Evolutionary conservation across 2,329 filamentous ascomycete species (phyloP).

Genomic region (Apiospora rasikravindrae): DNA sequence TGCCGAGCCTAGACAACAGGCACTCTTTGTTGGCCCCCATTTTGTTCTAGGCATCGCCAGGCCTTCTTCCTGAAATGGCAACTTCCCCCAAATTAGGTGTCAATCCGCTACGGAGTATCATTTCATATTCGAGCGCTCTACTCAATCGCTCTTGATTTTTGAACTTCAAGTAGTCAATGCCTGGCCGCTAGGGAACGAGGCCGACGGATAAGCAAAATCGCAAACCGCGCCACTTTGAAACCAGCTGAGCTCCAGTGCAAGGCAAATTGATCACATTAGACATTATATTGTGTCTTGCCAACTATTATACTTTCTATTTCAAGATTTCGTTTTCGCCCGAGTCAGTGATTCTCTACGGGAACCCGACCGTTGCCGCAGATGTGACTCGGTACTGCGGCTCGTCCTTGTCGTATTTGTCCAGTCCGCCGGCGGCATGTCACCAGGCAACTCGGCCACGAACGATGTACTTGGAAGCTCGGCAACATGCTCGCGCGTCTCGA

Average conservation of each 20-base stretch:
- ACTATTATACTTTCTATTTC: slow-evolving; percentile 1
- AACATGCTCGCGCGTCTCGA: background rate
- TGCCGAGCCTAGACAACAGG: background rate
- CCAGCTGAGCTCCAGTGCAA: background rate
- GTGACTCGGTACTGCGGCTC: background rate
- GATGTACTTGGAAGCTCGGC: slow-evolving; percentile 3
- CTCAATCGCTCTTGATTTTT: background rate
- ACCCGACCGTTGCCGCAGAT: slow-evolving; percentile 15
- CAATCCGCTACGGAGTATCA: background rate
- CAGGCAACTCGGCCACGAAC: slow-evolving; percentile 16
- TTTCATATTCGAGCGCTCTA: background rate
- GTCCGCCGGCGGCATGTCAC: background rate
- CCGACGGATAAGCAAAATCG: too few species aligned
- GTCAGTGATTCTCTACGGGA: background rate
- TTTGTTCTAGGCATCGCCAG: background rate
- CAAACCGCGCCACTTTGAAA: background rate
- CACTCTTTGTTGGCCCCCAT: background rate
- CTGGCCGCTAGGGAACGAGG: background rate
- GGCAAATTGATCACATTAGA: background rate
- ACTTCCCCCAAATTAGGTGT: background rate
- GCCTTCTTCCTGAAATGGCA: background rate
- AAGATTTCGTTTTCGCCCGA: background rate
- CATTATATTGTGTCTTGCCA: background rate
- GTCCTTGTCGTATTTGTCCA: background rate
- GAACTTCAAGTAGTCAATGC: background rate